Conservation (phyloP, 179 eudicot species). For the Actinidia polygama region DNA sequence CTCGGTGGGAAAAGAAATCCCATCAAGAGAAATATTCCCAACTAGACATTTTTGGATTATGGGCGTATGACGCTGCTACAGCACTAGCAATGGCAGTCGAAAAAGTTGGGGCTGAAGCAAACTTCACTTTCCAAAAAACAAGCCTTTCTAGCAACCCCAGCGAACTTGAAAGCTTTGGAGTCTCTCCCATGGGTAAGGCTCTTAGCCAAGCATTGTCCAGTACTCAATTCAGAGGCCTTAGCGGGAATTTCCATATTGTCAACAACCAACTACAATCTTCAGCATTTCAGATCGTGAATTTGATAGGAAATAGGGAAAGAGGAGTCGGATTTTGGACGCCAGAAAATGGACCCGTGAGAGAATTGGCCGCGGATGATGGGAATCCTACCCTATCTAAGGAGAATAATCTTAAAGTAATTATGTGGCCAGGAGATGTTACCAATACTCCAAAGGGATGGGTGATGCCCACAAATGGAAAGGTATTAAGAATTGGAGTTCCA, state of each 20-base stretch:
- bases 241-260: constrained; percentile 42
- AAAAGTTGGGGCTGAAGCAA: constrained; percentile 20
- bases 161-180: constrained; percentile 38
- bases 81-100: constrained; percentile 69
- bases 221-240: constrained; percentile 37
- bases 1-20: constrained; percentile 48
- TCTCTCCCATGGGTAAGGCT: constrained; percentile 43
- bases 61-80: constrained; percentile 63
- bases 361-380: too few species aligned
- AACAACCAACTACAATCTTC: constrained; percentile 41
- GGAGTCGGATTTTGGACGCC: constrained; percentile 48
- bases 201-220: constrained; percentile 30
- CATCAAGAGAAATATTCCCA: constrained; percentile 29
- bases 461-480: too few species aligned
- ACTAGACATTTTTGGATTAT: constrained; percentile 42
- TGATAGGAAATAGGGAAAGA: constrained; percentile 41
- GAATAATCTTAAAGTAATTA: too few species aligned
- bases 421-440: too few species aligned
- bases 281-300: constrained; percentile 40
- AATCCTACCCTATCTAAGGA: too few species aligned
- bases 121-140: constrained; percentile 19
- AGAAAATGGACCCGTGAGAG: too few species aligned
- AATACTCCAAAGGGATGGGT: too few species aligned
- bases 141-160: constrained; percentile 17
- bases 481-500: too few species aligned